Percentiles rank a stretch among this genome's conserved stretches.
Evolutionary conservation across 169 alveolate genomes (phyloP).

Genomic region (Babesia sp.): DNA sequence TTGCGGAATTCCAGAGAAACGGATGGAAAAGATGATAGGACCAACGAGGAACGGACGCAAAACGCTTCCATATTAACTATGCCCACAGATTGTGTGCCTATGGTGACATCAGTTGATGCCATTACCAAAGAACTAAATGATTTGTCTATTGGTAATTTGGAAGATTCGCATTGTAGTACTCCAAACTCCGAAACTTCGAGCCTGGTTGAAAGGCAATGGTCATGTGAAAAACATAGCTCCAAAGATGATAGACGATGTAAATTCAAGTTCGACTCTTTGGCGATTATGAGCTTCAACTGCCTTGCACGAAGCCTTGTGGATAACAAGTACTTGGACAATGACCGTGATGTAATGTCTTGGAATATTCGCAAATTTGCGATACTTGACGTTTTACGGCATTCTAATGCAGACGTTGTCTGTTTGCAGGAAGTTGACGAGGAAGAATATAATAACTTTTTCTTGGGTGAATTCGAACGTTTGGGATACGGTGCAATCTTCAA

Average conservation of each 20-base stretch:
- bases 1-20: not conserved
- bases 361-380: conserved; percentile 67
- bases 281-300: conserved; percentile 71
- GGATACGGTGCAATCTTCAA: conserved; percentile 70
- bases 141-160: not conserved
- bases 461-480: conserved; percentile 51
- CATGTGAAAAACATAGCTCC: not conserved
- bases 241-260: not conserved
- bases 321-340: conserved; percentile 70
- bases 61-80: not conserved
- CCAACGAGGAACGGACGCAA: not conserved
- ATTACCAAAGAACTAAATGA: not conserved
- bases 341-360: conserved; percentile 74
- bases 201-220: conserved; percentile 18
- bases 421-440: conserved; percentile 74
- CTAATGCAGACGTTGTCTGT: conserved; percentile 72
- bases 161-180: not conserved
- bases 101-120: not conserved
- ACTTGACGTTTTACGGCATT: conserved; percentile 42
- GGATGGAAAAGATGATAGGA: not conserved
- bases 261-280: conserved; percentile 10
- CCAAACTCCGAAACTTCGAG: not conserved
- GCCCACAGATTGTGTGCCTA: not conserved
- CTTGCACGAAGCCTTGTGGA: conserved; percentile 79
- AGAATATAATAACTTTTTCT: conserved; percentile 64